phyloP scores from a whole-genome alignment of 257 asterid species.

The Datura wrightii region DNA sequence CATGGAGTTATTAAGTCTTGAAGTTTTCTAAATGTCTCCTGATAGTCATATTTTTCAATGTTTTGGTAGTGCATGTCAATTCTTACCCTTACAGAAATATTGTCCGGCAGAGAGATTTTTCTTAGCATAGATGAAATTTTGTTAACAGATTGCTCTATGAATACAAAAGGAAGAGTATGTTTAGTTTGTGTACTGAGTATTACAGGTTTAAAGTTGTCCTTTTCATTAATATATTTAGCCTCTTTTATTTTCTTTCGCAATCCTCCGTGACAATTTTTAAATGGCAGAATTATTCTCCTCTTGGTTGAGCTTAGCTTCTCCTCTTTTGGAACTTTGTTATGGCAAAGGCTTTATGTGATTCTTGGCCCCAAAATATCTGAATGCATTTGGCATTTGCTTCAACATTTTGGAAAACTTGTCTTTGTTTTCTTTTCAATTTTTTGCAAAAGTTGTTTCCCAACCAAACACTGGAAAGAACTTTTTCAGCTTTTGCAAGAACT shows the following conservation, averaged over 20 bases:
- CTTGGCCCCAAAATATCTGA: neutral
- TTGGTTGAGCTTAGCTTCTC: slow-evolving; percentile 12
- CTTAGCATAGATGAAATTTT: slow-evolving; percentile 16
- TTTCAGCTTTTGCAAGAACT: too few species aligned
- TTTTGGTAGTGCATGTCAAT: neutral
- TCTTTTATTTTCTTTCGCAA: neutral
- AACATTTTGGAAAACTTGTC: slow-evolving; percentile 8
- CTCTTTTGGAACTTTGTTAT: slow-evolving; percentile 6
- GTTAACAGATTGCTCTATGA: slow-evolving; percentile 1
- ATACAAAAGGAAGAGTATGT: neutral
- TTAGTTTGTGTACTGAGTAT: slow-evolving; percentile 27
- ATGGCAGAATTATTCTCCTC: slow-evolving; percentile 1
- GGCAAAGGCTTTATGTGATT: slow-evolving; percentile 6
- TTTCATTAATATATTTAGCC: neutral
- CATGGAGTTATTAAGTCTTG: neutral
- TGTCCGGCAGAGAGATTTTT: neutral
- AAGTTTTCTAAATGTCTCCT: neutral
- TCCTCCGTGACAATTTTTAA: too few species aligned
- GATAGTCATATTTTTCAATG: neutral
- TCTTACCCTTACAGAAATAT: slow-evolving; percentile 8
- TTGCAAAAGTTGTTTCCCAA: neutral
- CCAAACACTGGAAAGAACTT: too few species aligned
- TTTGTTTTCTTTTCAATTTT: neutral
- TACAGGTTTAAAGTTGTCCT: neutral
- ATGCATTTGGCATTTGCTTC: slow-evolving; percentile 18